phyloP scores from a whole-genome alignment of 129 eudicot species.

The Lactuca saligna region DNA sequence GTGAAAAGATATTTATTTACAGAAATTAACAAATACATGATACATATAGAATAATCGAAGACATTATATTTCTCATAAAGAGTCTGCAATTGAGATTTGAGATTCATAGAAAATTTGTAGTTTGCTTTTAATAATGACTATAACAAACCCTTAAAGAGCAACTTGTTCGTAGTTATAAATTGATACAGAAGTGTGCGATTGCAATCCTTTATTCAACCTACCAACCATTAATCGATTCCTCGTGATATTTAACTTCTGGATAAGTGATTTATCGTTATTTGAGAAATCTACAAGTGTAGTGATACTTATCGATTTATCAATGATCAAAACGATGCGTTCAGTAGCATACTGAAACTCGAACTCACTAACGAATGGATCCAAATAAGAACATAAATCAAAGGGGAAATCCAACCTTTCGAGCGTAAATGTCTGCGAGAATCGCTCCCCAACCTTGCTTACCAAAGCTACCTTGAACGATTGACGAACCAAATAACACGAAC shows the following conservation, averaged over 20 bases:
- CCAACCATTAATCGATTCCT: not conserved
- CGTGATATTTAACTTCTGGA: not conserved
- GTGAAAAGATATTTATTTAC: too few species aligned
- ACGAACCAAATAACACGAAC: constrained; percentile 65
- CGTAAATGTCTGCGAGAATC: constrained; percentile 51
- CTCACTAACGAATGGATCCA: not conserved
- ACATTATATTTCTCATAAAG: not conserved
- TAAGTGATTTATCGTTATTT: not conserved
- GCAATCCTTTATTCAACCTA: not conserved
- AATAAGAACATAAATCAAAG: not conserved
- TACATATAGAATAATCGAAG: not conserved
- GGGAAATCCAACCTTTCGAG: constrained; percentile 34
- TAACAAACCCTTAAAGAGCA: too few species aligned
- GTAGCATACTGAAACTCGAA: not conserved
- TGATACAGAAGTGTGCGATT: not conserved
- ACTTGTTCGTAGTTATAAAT: not conserved
- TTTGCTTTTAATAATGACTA: too few species aligned
- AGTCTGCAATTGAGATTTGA: too few species aligned
- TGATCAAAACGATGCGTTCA: not conserved
- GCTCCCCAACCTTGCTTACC: constrained; percentile 57
- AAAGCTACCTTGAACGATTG: constrained; percentile 52
- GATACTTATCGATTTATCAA: not conserved
- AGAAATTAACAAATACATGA: not conserved
- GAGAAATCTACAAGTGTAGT: not conserved
- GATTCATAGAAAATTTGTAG: not conserved